These are phyloP conservation scores for Clarkia xantiana DNA, from an alignment of 345 rosid genomes.

Conservation along the genomic window DNA sequence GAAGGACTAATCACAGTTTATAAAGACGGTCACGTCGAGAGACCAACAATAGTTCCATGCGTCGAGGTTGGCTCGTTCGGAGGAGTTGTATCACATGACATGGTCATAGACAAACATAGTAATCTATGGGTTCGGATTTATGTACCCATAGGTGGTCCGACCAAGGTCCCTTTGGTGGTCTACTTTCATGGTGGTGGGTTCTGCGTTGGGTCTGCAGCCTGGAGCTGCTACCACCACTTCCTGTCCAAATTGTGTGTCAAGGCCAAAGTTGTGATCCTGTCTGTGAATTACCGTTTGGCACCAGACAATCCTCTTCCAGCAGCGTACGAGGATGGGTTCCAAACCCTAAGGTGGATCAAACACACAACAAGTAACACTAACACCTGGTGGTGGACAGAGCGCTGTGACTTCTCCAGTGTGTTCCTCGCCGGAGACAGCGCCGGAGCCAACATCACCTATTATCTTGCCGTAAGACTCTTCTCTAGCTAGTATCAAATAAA, in stretches of 20 bases:
- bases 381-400: conserved; percentile 18
- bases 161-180: conserved; percentile 39
- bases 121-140: conserved; percentile 60
- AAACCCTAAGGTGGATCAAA: conserved; percentile 42
- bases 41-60: conserved; percentile 33
- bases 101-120: conserved; percentile 28
- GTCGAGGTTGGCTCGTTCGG: conserved; percentile 26
- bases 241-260: conserved; percentile 24
- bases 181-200: conserved; percentile 70
- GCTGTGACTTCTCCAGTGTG: conserved; percentile 23
- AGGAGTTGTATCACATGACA: conserved; percentile 36
- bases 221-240: conserved; percentile 54
- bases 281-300: conserved; percentile 45
- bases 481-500: too few relatives aligned
- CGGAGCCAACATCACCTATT: conserved; percentile 51
- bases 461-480: conserved; percentile 22
- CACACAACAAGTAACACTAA: conserved; percentile 14
- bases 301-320: conserved; percentile 54
- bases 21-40: conserved; percentile 56
- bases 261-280: conserved; percentile 30
- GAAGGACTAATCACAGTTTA: conserved; percentile 49
- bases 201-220: conserved; percentile 45
- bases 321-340: conserved; percentile 46
- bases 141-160: conserved; percentile 23
- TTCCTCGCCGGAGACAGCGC: conserved; percentile 61